Conservation (phyloP, 164 flowering plant species). For the Umbellularia californica region DNA sequence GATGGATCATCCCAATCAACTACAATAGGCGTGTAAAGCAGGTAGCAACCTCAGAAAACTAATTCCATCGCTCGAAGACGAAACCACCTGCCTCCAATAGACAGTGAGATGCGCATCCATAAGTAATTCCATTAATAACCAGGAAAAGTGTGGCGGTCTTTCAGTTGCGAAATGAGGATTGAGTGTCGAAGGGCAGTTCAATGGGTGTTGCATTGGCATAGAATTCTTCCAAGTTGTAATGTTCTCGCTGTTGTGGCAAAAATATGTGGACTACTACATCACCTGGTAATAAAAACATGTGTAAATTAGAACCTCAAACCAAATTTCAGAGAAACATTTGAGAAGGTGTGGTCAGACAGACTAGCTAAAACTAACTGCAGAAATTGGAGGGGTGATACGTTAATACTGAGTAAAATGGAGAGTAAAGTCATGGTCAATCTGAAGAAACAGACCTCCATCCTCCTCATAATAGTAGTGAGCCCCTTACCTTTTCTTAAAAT, state of each 20-base stretch:
- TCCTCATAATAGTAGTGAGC: too few species aligned
- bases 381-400: too few species aligned
- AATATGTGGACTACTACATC: conserved; percentile 93
- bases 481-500: too few species aligned
- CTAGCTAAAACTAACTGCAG: too few species aligned
- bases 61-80: not conserved
- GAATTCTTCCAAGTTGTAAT: conserved; percentile 94
- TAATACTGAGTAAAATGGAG: too few species aligned
- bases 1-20: not conserved
- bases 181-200: conserved; percentile 74
- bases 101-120: not conserved
- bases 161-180: conserved; percentile 45
- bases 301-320: not conserved
- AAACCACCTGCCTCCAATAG: not conserved
- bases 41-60: not conserved
- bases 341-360: too few species aligned
- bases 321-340: not conserved
- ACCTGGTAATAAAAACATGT: conserved; percentile 42
- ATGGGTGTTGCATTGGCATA: conserved; percentile 82
- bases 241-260: conserved; percentile 75
- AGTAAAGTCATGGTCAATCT: too few species aligned
- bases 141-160: conserved; percentile 1
- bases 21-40: not conserved
- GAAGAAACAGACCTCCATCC: too few species aligned
- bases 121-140: not conserved